Percentiles rank a stretch among this genome's conserved stretches.
These are phyloP conservation scores for Hortaea sp. DNA, from an alignment of 2,329 filamentous ascomycete species.

Conservation along the genomic window DNA sequence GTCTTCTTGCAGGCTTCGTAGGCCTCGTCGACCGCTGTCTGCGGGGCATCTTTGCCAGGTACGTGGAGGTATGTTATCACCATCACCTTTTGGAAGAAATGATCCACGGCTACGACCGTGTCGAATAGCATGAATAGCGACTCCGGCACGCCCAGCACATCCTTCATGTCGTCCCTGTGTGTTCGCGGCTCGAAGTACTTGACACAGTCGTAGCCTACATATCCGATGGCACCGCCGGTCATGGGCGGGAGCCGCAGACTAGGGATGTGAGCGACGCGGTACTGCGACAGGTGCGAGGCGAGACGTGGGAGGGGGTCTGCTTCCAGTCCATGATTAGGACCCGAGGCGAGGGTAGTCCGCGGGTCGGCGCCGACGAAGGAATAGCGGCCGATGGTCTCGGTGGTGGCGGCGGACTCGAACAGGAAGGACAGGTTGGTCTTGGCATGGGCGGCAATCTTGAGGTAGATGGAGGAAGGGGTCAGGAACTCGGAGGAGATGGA, in stretches of 20 bases:
- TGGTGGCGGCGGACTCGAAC: slow-evolving; percentile 86
- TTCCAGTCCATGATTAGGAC: slow-evolving; percentile 74
- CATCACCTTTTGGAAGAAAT: slow-evolving; percentile 87
- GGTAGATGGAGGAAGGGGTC: slow-evolving; percentile 88
- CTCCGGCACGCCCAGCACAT: slow-evolving; percentile 81
- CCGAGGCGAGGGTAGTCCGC: slow-evolving; percentile 73
- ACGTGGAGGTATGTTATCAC: slow-evolving; percentile 84
- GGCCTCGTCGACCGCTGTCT: slow-evolving; percentile 49
- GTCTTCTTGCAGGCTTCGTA: slow-evolving; percentile 58
- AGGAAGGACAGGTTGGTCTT: slow-evolving; percentile 78
- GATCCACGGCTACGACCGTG: slow-evolving; percentile 86
- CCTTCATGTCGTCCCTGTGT: slow-evolving; percentile 63
- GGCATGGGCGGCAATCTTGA: slow-evolving; percentile 70
- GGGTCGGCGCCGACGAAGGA: slow-evolving; percentile 83
- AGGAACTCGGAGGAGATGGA: slow-evolving; percentile 86
- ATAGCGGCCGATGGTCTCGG: slow-evolving; percentile 87
- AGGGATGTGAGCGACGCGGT: slow-evolving; percentile 73
- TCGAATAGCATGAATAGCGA: slow-evolving; percentile 96
- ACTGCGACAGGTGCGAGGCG: slow-evolving; percentile 67
- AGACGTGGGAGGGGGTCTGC: slow-evolving; percentile 76
- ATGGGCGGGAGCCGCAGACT: slow-evolving; percentile 74
- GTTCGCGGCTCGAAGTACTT: slow-evolving; percentile 97
- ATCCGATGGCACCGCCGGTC: slow-evolving; percentile 87
- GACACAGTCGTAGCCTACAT: slow-evolving; percentile 95
- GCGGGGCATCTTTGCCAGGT: slow-evolving; percentile 27